Conservation (phyloP, 176 grass and related monocot genomes). For the Musa beccarii region DNA sequence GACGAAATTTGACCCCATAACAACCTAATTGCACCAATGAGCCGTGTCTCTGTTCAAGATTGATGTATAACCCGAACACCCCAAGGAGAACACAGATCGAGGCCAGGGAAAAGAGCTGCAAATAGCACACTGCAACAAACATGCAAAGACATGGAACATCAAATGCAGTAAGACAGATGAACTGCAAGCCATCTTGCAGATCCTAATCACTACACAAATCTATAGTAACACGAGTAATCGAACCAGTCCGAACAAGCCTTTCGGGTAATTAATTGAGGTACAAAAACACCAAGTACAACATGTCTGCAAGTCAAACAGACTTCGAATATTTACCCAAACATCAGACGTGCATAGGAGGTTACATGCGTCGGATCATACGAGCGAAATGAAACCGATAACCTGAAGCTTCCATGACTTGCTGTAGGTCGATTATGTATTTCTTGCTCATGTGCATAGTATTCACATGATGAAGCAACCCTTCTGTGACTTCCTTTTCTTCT, state of each 20-base stretch:
- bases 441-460: neutral
- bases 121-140: no score
- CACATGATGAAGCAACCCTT: neutral
- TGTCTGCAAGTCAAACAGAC: neutral
- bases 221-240: no score
- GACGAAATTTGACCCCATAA: no score
- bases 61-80: no score
- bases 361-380: neutral
- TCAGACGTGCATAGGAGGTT: neutral
- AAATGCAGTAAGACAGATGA: no score
- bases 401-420: neutral
- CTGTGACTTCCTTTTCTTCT: neutral
- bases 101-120: no score
- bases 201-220: no score
- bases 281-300: neutral
- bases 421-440: neutral
- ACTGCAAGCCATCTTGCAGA: no score
- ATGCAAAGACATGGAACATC: no score
- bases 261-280: neutral
- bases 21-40: no score
- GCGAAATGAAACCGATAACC: neutral
- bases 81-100: no score
- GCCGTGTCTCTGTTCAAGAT: no score
- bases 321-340: neutral
- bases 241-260: neutral